phyloP scores from a whole-genome alignment of 352 stramenopile genomes.

The Pythium phragmiticola region DNA sequence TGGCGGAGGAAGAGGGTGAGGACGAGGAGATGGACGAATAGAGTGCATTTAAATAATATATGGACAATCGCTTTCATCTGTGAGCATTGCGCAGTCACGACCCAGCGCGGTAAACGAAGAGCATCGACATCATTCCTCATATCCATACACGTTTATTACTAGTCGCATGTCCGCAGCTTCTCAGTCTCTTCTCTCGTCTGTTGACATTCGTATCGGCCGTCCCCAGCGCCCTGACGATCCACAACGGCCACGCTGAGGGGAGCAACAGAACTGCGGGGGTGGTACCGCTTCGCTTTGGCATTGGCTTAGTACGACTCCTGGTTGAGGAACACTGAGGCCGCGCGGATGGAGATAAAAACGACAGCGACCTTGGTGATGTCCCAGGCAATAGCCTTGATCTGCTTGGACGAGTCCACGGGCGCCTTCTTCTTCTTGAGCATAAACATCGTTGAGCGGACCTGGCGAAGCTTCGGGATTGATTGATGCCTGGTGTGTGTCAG shows the following conservation, averaged over 20 bases:
- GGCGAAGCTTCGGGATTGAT: slow-evolving; percentile 2
- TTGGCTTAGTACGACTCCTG: slow-evolving; percentile 34
- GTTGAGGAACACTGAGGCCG: slow-evolving; percentile 70
- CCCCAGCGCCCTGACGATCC: too few species aligned
- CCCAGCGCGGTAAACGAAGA: not conserved
- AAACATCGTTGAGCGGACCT: slow-evolving; percentile 48
- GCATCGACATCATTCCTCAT: not conserved
- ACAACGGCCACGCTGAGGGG: too few species aligned
- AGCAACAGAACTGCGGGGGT: not conserved
- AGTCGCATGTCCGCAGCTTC: slow-evolving; percentile 1
- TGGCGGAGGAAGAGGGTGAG: slow-evolving; percentile 41
- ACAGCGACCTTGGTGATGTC: slow-evolving; percentile 75
- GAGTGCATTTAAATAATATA: slow-evolving; percentile 27
- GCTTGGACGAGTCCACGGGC: slow-evolving; percentile 74
- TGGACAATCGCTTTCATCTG: slow-evolving; percentile 2
- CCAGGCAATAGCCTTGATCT: slow-evolving; percentile 73
- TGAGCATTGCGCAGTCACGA: not conserved
- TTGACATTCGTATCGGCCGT: too few species aligned
- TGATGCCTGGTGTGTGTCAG: not conserved
- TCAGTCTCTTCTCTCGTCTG: too few species aligned
- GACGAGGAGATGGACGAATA: slow-evolving; percentile 56
- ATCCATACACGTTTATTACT: slow-evolving; percentile 1
- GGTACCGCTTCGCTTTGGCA: not conserved
- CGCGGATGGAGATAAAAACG: slow-evolving; percentile 73
- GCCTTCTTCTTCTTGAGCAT: slow-evolving; percentile 90